Evolutionary conservation across 169 alveolate species (phyloP), one percentile per base, ranked within the genome.

Genomic region (Cryptosporidium xiaoi): DNA sequence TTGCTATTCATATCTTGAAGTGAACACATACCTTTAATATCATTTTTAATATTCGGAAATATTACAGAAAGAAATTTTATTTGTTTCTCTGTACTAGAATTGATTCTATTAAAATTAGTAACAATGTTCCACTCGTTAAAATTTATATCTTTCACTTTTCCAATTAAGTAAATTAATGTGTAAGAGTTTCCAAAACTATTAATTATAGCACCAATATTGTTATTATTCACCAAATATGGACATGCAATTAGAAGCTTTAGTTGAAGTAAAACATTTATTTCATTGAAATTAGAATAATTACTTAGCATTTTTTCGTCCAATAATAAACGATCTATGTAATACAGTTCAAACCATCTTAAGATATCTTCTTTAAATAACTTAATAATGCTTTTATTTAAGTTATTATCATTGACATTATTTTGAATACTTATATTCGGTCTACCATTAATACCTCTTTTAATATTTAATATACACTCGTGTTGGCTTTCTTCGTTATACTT

Each of bases 181-280:
- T 24, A 67, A 58, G 53, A 58, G 64, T 67, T 64, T 50, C 44
- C 44, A 10, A 67, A 27, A 44, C 50, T 64, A 64, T 48, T 36
- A 40, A 18, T 27, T 44, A n/a, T 7, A 12, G 10, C 15, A 27
- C 16, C 33, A 46, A n/a, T 50, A 13, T 50, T 46, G 15, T 31
- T 36, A 46, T 50, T 50, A 13, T 50, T 46, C 7, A 62, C 15
- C 1, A 48, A 58, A 67, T 67, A 50, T 13, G 82, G 64, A 29
- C 82, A 67, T 16, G 82, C 82, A 67, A 67, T 51, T 15, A 51
- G n/a, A 7, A 67, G 82, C 33, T 67, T 67, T 31, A 67, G 44
- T 50, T 67, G 65, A 48, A 67, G 82, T 3, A 36, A 64, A 31
- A 67, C 44, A 65, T 4, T 13, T 13, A 16, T 27, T 20, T 27